These are phyloP conservation scores for Debaryomyces hansenii DNA, from an alignment of 805 yeast species.

Conservation along the genomic window DNA sequence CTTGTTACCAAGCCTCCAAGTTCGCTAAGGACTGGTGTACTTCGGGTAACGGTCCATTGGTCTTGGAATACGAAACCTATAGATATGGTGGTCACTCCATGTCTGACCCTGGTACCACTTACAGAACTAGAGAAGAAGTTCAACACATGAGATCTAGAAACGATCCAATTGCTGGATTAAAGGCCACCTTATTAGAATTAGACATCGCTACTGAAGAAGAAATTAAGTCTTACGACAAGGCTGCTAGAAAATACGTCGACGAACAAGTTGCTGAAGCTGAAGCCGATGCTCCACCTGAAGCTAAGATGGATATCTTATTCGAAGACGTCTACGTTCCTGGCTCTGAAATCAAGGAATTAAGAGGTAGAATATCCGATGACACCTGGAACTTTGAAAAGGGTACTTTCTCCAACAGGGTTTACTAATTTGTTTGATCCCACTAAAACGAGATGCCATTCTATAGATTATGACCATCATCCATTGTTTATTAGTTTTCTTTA, in stretches of 20 bases:
- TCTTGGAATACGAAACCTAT: slow-evolving; percentile 95
- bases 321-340: slow-evolving; percentile 97
- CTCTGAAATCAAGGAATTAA: slow-evolving; percentile 83
- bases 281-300: slow-evolving; percentile 92
- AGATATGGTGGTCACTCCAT: slow-evolving; percentile 99
- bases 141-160: slow-evolving; percentile 98
- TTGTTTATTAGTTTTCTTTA: not conserved
- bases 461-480: not conserved
- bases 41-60: slow-evolving; percentile 93
- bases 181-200: slow-evolving; percentile 78
- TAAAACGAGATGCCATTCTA: not conserved
- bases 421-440: slow-evolving; percentile 20
- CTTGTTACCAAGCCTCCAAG: slow-evolving; percentile 92
- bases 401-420: slow-evolving; percentile 47
- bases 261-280: slow-evolving; percentile 94
- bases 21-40: slow-evolving; percentile 96
- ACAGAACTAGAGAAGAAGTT: slow-evolving; percentile 99
- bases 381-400: slow-evolving; percentile 76
- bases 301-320: slow-evolving; percentile 89
- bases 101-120: slow-evolving; percentile 99
- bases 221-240: slow-evolving; percentile 91
- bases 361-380: slow-evolving; percentile 97
- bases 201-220: slow-evolving; percentile 91
- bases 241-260: slow-evolving; percentile 92
- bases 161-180: slow-evolving; percentile 96